A percentile compares a stretch with the other conserved stretches of the same genome.
These are phyloP conservation scores for Basidiobolus meristosporus DNA, from an alignment of 371 early-diverging fungal species.

Conservation along the genomic window DNA sequence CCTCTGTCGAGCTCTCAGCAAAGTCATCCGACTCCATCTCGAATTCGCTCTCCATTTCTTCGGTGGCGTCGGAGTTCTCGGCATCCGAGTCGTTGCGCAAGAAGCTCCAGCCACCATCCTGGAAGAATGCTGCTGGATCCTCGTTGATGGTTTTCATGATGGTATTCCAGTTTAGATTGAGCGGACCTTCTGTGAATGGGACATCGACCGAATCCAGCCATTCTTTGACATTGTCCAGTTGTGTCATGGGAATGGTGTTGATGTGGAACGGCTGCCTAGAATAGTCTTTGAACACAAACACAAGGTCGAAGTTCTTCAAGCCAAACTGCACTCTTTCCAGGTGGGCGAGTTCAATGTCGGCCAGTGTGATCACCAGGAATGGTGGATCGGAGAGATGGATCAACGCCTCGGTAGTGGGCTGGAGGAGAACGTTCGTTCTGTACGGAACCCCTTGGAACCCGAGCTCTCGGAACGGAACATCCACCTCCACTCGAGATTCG, in stretches of 20 bases:
- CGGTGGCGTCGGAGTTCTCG: conserved; percentile 2
- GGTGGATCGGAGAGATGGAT: conserved; percentile 96
- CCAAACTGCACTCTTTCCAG: conserved; percentile 97
- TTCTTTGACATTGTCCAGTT: conserved; percentile 92
- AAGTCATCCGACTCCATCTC: no score
- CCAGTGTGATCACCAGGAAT: conserved; percentile 80
- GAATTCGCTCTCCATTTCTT: no score
- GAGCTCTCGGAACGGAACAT: conserved; percentile 85
- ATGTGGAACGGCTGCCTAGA: conserved; percentile 81
- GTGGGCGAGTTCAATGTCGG: conserved; percentile 94
- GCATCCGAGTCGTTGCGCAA: conserved; percentile 50
- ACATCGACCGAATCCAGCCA: conserved; percentile 97
- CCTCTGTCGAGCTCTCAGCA: no score
- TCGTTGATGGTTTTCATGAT: conserved; percentile 98
- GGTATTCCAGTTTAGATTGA: conserved; percentile 94
- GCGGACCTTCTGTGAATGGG: conserved; percentile 89
- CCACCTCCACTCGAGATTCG: conserved; percentile 71
- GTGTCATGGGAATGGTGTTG: conserved; percentile 87
- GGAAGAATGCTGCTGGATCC: conserved; percentile 92
- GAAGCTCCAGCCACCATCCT: conserved; percentile 94
- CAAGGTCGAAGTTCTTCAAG: conserved; percentile 98
- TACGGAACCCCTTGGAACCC: conserved; percentile 96
- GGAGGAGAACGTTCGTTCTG: conserved; percentile 84
- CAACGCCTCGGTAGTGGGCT: conserved; percentile 94
- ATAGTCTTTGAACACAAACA: conserved; percentile 96